These are phyloP conservation scores for Alternaria atra DNA, from an alignment of 2,329 filamentous ascomycete genomes.

Conservation along the genomic window DNA sequence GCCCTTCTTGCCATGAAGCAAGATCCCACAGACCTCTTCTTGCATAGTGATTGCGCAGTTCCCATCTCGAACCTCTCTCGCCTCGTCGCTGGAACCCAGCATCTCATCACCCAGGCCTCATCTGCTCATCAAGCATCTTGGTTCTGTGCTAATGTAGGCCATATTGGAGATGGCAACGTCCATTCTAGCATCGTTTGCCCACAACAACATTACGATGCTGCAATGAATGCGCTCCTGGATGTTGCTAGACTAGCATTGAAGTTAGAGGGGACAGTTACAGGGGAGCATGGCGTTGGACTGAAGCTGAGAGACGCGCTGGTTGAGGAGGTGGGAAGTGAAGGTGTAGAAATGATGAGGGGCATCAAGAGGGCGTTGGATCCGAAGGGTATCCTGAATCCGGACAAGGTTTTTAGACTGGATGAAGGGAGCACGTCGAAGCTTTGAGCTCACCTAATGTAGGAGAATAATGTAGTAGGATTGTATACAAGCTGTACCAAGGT, in stretches of 20 bases:
- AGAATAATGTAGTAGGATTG: too few species aligned
- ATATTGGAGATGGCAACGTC: constrained; percentile 71
- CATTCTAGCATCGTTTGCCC: constrained; percentile 47
- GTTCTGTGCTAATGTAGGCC: constrained; percentile 67
- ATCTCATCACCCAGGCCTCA: constrained; percentile 61
- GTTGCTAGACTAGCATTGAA: constrained; percentile 81
- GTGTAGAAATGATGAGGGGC: constrained; percentile 82
- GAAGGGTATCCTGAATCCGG: constrained; percentile 69
- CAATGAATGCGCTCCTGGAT: constrained; percentile 55
- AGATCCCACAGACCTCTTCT: constrained; percentile 66
- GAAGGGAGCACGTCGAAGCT: not conserved
- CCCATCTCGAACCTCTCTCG: constrained; percentile 75
- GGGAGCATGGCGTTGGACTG: constrained; percentile 83
- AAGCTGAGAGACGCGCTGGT: constrained; percentile 83
- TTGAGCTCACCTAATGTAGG: not conserved
- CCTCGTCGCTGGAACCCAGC: constrained; percentile 77
- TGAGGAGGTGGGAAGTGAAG: constrained; percentile 76
- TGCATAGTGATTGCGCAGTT: constrained; percentile 82
- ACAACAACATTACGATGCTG: constrained; percentile 31
- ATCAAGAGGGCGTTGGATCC: constrained; percentile 82
- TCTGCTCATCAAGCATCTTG: constrained; percentile 16
- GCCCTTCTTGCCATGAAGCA: constrained; percentile 72
- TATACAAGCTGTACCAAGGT: too few species aligned
- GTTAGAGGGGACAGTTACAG: constrained; percentile 84
- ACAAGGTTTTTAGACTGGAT: constrained; percentile 67